Base-by-base conservation (phyloP, 2,329 filamentous ascomycete genomes). In the Aspergillus puulaauensis region DNA sequence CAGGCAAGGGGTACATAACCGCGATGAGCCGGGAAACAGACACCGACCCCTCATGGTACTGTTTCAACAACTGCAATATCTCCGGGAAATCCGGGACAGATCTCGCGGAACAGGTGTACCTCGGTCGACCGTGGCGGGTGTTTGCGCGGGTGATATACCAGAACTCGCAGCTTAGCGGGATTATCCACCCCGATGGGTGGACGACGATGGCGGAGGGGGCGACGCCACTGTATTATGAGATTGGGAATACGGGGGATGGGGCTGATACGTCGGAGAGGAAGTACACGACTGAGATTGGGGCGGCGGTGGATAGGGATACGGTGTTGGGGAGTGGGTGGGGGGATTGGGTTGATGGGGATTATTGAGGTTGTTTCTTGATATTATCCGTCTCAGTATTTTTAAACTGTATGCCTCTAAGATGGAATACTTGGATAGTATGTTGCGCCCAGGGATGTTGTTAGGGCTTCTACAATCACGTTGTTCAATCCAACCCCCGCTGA, bases 61-160 rank as follows among this genome's bases (percentile, higher is more conserved):
- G 66, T 2, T 65, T 74, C 17, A 70, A 73, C 24, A 50, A 66
- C 48, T 70, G 67, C 46, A 70, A 63, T 21, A 21, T 72, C 31
- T 57, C 65, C 19, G 65, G 61, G 6, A 61, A 63, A 0, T 63
- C 61, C 0, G 65, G 66, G 1, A 48, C 62, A 2, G 61, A 55
- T 23, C 45, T 71, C 1, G 56, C 63, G 1, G 66, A 66, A 0
- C 45, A 64, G 6, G 69, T 71, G 0, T 74, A 72, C 52, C 65
- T 74, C 14, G 72, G 72, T 8, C 68, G 72, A 0, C 72, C 71
- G 3, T 74, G 71, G 70, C 60, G 70, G 8, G 67, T 65, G 2
- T 64, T 71, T n/a, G 67, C 71, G 6, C 65, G 70, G 1, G 72
- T 73, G 4, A 73, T 74, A 17, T 73, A 70, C 40, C 69, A 73